Base-by-base conservation (phyloP, 1,284 basidiomycete genomes). In the Cutaneotrichosporon cavernicola region DNA sequence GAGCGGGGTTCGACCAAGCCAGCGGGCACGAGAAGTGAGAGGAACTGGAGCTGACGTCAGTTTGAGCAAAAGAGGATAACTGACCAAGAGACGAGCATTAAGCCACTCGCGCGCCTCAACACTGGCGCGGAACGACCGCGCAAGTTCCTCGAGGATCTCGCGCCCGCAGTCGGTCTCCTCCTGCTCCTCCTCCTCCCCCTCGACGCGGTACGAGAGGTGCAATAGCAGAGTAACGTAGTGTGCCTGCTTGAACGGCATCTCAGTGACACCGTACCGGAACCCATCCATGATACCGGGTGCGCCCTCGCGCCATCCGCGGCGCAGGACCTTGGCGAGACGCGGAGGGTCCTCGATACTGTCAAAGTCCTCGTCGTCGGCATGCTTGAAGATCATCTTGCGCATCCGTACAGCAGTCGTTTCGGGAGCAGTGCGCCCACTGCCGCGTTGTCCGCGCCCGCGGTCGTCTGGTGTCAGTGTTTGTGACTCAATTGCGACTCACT, bases 191-290 rank as follows among this genome's bases (percentile, higher is more conserved):
- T 69, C 73, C 67, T 76, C 75, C 21, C 73, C 66, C 60, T 78
- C 75, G 30, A 59, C 59, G 56, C 60, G 59, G 87, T 86, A 73
- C 86, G 86, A 58, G 31, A 96, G 82, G 49, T 87, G 81, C 38
- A 88, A 84, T 40, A 96, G 84, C n/a, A 96, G 81, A 11, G 90
- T 86, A 13, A 90, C 91, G 79, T 92, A 93, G 76, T 89, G 90
- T 0, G 91, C 89, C 56, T 91, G 89, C 83, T 97, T 97, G 83
- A 87, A 93, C 0, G 93, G 93, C 72, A 95, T 88, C 79, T 97
- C 91, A 0, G 89, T 91, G 56, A 95, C 86, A 32, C 86, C 89
- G 78, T 89, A 83, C 62, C 89, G 86, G 77, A 93, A 86, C 7
- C 87, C 89, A n/a, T 80, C 79, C 49, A 88, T 79, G 11, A 91